A percentile compares a stretch with the other conserved stretches of the same genome.
Evolutionary conservation across 768 basidiomycete species (phyloP).

Genomic region (Podaxis sp.): DNA sequence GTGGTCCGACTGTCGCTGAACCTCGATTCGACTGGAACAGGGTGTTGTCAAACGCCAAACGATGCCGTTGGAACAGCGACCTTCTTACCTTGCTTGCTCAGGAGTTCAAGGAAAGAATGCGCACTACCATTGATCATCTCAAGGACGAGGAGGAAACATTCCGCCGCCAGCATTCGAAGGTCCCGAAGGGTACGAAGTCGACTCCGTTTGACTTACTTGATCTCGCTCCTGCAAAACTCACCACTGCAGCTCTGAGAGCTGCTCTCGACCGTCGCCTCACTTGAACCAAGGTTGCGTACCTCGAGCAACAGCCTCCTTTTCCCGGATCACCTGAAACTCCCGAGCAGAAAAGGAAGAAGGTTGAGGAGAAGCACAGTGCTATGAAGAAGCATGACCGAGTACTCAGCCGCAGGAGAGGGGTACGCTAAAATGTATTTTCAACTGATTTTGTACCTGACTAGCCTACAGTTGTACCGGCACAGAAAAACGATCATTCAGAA

Average conservation of each 20-base stretch:
- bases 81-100: not conserved
- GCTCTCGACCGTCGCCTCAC: not conserved
- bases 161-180: not conserved
- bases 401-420: not conserved
- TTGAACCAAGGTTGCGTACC: not conserved
- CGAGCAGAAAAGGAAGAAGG: not conserved
- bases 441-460: not conserved
- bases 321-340: not conserved
- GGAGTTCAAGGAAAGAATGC: not conserved
- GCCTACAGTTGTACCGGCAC: not conserved
- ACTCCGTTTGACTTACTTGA: not conserved
- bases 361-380: not conserved
- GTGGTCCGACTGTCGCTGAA: not conserved
- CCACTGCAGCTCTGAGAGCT: not conserved
- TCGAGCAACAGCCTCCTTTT: not conserved
- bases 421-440: not conserved
- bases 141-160: not conserved
- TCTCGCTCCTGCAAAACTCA: not conserved
- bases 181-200: not conserved
- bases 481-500: not conserved
- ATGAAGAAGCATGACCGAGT: not conserved
- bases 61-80: not conserved
- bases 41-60: not conserved
- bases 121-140: not conserved
- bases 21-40: not conserved